phyloP scores from a whole-genome alignment of 2,329 filamentous ascomycete genomes.

The Ascochyta viciae-villosae region DNA sequence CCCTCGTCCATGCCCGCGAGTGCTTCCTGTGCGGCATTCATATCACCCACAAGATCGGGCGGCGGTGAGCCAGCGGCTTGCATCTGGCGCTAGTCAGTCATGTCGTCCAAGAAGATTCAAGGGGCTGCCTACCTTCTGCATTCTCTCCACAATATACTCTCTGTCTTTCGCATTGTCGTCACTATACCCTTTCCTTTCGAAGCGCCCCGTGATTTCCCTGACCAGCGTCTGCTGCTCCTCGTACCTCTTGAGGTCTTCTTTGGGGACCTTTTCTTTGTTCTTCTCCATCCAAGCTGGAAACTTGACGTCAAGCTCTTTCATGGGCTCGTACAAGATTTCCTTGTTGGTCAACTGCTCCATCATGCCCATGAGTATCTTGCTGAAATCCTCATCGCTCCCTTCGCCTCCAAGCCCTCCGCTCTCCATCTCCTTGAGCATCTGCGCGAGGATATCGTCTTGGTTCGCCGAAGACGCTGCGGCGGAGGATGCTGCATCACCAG shows the following conservation, averaged over 20 bases:
- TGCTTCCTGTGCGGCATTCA: constrained; percentile 80
- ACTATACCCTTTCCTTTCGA: constrained; percentile 80
- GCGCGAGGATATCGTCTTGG: constrained; percentile 81
- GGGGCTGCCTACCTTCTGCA: constrained; percentile 79
- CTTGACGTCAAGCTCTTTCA: constrained; percentile 95
- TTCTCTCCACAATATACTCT: constrained; percentile 93
- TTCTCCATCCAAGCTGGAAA: constrained; percentile 88
- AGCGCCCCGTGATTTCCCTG: constrained; percentile 84
- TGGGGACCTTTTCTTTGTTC: constrained; percentile 69
- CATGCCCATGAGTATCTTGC: constrained; percentile 95
- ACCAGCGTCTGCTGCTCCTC: constrained; percentile 81
- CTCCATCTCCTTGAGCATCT: constrained; percentile 90
- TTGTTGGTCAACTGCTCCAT: constrained; percentile 99
- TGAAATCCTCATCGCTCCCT: constrained; percentile 79
- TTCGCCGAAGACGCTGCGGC: constrained; percentile 67
- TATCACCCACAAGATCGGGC: constrained; percentile 87
- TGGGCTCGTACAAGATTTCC: constrained; percentile 96
- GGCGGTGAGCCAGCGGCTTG: constrained; percentile 93
- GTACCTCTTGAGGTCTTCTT: constrained; percentile 80
- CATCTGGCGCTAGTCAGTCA: constrained; percentile 69
- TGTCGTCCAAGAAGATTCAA: neutral
- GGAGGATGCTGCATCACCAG: constrained; percentile 83
- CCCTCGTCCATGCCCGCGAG: constrained; percentile 63
- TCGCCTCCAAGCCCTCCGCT: constrained; percentile 63
- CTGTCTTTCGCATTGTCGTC: constrained; percentile 83